Evolutionary conservation across 306 rosid genomes (phyloP).

Genomic region (Acacia acuminata): DNA sequence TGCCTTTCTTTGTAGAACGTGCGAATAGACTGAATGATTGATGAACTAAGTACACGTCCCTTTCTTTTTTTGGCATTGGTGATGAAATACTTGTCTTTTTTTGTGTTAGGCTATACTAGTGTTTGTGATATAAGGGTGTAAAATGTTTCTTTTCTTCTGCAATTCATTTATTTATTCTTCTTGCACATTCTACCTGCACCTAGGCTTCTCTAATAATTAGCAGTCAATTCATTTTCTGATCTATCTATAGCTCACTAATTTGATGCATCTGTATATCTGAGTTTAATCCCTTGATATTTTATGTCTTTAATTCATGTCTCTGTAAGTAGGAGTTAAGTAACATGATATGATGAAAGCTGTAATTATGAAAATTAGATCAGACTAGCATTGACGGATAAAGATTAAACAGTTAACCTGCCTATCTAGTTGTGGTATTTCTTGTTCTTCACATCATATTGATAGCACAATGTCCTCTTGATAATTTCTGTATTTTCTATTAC

Average conservation of each 20-base stretch:
- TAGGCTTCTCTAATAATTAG: neutral
- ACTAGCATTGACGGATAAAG: neutral
- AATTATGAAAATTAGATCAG: slow-evolving; percentile 10
- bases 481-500: slow-evolving; percentile 17
- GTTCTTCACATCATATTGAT: neutral
- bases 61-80: neutral
- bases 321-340: neutral
- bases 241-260: neutral
- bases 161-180: neutral
- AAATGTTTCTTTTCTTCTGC: neutral
- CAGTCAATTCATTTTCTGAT: neutral
- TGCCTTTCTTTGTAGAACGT: neutral
- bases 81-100: neutral
- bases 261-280: neutral
- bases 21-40: neutral
- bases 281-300: neutral
- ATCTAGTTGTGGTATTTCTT: slow-evolving; percentile 23
- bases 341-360: neutral
- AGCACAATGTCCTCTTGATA: slow-evolving; percentile 8
- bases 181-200: neutral
- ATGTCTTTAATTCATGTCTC: neutral
- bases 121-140: neutral
- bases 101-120: neutral
- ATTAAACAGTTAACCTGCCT: slow-evolving; percentile 1
- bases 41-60: neutral